Percentiles rank a stretch among this genome's conserved stretches.
These are phyloP conservation scores for Ustilago shanxiensis DNA, from an alignment of 1,284 basidiomycete species.

Conservation along the genomic window DNA sequence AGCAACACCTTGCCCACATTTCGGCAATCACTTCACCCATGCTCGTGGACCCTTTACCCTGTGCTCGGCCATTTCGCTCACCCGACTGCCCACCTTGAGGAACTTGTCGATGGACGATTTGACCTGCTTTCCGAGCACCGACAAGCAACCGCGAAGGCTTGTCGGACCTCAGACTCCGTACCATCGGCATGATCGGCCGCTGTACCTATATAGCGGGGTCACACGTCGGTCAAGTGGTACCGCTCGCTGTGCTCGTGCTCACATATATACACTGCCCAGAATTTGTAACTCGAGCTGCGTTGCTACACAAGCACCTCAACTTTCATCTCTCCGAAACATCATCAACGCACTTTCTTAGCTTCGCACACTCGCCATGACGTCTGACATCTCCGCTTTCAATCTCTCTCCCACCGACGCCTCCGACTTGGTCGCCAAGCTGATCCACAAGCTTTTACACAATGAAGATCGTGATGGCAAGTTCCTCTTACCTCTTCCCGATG, in stretches of 20 bases:
- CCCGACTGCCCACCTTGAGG: not conserved
- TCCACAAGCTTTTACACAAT: constrained; percentile 72
- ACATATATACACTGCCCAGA: not conserved
- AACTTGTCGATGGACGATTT: not conserved
- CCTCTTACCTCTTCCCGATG: constrained; percentile 74
- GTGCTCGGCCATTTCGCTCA: constrained; percentile 6
- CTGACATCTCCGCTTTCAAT: constrained; percentile 1
- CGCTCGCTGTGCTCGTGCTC: not conserved
- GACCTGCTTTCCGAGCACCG: not conserved
- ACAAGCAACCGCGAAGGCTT: not conserved
- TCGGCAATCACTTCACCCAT: constrained; percentile 8
- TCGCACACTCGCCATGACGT: constrained; percentile 18
- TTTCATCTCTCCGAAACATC: no score
- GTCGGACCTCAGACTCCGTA: constrained; percentile 19
- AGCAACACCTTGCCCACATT: not conserved
- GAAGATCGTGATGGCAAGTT: constrained; percentile 76
- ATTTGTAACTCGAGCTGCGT: no score
- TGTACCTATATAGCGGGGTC: not conserved
- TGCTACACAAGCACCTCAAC: no score
- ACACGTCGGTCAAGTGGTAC: constrained; percentile 11
- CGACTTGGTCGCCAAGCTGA: constrained; percentile 34
- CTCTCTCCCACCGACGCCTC: constrained; percentile 25
- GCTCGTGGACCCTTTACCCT: not conserved
- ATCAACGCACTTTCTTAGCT: no score
- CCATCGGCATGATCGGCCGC: not conserved